Conservation (phyloP, 176 grass and related monocot species). For the Aegilops longissima region DNA sequence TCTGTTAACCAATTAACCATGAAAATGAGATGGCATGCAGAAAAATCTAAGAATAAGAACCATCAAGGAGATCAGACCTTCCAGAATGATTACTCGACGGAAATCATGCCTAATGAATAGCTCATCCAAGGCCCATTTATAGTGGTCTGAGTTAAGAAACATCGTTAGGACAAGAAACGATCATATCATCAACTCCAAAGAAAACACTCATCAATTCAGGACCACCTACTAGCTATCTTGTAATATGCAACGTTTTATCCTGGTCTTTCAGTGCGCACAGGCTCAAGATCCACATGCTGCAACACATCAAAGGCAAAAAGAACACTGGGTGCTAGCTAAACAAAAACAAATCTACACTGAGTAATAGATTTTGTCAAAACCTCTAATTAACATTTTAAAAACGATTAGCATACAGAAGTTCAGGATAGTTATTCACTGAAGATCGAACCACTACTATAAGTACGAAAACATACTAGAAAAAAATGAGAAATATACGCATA, state of each 20-base stretch:
- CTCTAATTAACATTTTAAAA: too few species aligned
- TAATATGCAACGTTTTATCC: conserved; percentile 91
- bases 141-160: conserved; percentile 67
- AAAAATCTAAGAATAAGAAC: conserved; percentile 22
- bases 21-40: conserved; percentile 2
- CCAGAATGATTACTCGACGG: conserved; percentile 88
- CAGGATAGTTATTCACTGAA: too few species aligned
- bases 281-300: conserved; percentile 92
- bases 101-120: conserved; percentile 83
- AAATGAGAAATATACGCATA: too few species aligned
- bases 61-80: conserved; percentile 61
- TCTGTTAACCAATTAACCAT: conserved; percentile 58
- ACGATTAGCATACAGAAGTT: too few species aligned
- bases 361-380: too few species aligned
- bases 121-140: conserved; percentile 96
- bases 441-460: too few species aligned
- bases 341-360: not conserved
- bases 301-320: conserved; percentile 33
- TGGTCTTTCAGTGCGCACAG: conserved; percentile 79
- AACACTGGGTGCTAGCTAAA: not conserved
- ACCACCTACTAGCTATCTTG: conserved; percentile 93
- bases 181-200: conserved; percentile 30
- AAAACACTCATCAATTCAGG: conserved; percentile 3
- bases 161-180: conserved; percentile 25
- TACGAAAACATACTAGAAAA: too few species aligned